phyloP scores from a whole-genome alignment of 2,329 filamentous ascomycete species.

The Botrytis pseudocinerea region DNA sequence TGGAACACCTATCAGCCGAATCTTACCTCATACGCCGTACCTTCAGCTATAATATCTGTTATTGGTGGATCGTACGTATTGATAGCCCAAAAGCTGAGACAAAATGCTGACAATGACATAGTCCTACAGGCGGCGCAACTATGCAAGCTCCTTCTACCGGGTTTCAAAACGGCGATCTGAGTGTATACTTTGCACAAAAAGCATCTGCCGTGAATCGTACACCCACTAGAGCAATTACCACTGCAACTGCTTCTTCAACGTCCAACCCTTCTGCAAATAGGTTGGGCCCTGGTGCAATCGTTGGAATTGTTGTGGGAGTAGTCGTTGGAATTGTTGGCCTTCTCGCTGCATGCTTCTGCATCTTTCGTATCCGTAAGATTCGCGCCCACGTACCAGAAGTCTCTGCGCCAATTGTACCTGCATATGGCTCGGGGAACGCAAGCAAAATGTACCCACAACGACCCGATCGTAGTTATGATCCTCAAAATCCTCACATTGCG shows the following conservation, averaged over 20 bases:
- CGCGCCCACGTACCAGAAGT: conserved; percentile 8
- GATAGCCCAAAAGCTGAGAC: not conserved
- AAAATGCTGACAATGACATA: conserved; percentile 25
- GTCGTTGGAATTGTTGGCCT: not conserved
- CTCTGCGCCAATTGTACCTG: conserved; percentile 14
- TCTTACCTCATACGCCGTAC: conserved; percentile 55
- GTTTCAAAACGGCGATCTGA: conserved; percentile 54
- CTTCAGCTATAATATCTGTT: conserved; percentile 50
- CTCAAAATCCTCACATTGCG: conserved; percentile 23
- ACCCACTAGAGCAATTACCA: conserved; percentile 48
- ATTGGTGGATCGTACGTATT: conserved; percentile 49
- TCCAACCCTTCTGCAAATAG: conserved; percentile 17
- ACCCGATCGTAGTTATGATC: conserved; percentile 25
- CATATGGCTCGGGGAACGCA: conserved; percentile 4
- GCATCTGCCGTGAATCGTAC: conserved; percentile 49
- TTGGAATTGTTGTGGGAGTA: conserved; percentile 47
- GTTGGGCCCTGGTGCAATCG: conserved; percentile 46
- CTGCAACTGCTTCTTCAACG: conserved; percentile 36
- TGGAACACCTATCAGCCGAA: conserved; percentile 55
- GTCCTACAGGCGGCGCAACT: conserved; percentile 54
- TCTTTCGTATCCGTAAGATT: conserved; percentile 36
- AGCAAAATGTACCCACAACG: conserved; percentile 19
- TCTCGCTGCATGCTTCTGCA: conserved; percentile 36
- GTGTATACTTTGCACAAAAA: conserved; percentile 54
- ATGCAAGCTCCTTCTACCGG: conserved; percentile 50